A percentile compares a stretch with the other conserved stretches of the same genome.
Evolutionary conservation across 192 early-diverging fungal genomes (phyloP).

Genomic region (Podila horticola): DNA sequence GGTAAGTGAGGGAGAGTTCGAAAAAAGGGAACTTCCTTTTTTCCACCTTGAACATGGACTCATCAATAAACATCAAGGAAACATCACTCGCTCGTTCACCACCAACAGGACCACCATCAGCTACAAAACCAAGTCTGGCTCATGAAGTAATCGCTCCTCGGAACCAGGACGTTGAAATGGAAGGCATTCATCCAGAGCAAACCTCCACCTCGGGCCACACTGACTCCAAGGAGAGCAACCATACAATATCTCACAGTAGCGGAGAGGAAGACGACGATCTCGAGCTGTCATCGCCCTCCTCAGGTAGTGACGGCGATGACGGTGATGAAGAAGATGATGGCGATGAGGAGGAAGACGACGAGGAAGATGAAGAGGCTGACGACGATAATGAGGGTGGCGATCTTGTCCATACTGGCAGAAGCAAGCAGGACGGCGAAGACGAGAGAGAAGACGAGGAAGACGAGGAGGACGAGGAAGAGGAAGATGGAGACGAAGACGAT

Average conservation of each 20-base stretch:
- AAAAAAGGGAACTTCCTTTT: too few species aligned
- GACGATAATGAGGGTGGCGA: slow-evolving; percentile 4
- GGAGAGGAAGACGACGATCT: background rate
- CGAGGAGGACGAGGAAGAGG: background rate
- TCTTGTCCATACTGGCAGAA: background rate
- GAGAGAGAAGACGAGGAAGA: background rate
- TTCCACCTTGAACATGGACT: too few species aligned
- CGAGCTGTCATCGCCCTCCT: background rate
- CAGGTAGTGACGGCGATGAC: background rate
- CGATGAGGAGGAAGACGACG: slow-evolving; percentile 6
- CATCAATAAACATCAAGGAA: too few species aligned
- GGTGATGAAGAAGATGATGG: background rate
- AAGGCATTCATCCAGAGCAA: background rate
- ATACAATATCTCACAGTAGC: background rate
- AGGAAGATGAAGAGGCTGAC: slow-evolving; percentile 3
- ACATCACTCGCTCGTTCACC: too few species aligned
- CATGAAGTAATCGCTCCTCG: background rate
- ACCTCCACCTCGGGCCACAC: background rate
- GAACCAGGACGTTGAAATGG: slow-evolving; percentile 2
- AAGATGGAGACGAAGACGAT: slow-evolving; percentile 13
- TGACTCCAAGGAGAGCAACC: background rate
- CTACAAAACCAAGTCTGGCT: background rate
- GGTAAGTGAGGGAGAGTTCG: too few species aligned
- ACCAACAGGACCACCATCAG: too few species aligned
- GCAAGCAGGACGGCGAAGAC: background rate